Evolutionary conservation across 495 filamentous ascomycete species (phyloP).

Genomic region (Pyrenopolyporus hunteri): DNA sequence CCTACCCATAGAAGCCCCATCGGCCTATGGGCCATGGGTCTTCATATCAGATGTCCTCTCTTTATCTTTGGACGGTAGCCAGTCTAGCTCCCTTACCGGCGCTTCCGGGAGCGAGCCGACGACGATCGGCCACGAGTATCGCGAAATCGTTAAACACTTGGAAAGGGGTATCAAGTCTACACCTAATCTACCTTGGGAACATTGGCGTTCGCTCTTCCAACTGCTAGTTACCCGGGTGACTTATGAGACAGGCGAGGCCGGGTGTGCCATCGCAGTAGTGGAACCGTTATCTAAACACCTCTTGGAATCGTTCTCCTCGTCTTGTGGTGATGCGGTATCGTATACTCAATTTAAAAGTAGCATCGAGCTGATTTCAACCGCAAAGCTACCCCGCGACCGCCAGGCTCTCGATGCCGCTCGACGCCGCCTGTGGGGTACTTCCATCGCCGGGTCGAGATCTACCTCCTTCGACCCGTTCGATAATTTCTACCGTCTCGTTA

Average conservation of each 20-base stretch:
- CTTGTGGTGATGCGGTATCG: not conserved
- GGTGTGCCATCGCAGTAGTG: slow-evolving; percentile 64
- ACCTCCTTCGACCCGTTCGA: slow-evolving; percentile 64
- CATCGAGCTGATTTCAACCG: slow-evolving; percentile 45
- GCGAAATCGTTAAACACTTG: slow-evolving; percentile 71
- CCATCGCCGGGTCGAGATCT: slow-evolving; percentile 48
- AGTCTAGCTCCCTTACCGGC: slow-evolving; percentile 43
- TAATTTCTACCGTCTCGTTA: slow-evolving; percentile 62
- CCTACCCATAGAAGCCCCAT: slow-evolving; percentile 46
- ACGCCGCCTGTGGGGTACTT: slow-evolving; percentile 65
- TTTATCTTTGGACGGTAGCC: slow-evolving; percentile 38
- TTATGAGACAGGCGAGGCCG: slow-evolving; percentile 69
- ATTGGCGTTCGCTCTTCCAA: slow-evolving; percentile 68
- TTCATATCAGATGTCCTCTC: slow-evolving; percentile 45
- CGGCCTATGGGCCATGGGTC: slow-evolving; percentile 50
- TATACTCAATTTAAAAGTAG: slow-evolving; percentile 41
- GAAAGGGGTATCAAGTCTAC: slow-evolving; percentile 63
- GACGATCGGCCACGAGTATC: slow-evolving; percentile 64
- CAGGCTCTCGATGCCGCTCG: slow-evolving; percentile 64
- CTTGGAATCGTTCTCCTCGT: slow-evolving; percentile 29
- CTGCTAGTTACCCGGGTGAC: slow-evolving; percentile 63
- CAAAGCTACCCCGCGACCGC: slow-evolving; percentile 56
- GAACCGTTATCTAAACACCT: slow-evolving; percentile 71
- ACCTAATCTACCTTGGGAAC: slow-evolving; percentile 50
- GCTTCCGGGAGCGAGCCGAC: slow-evolving; percentile 44